Conservation (phyloP, 345 rosid species). For the Syzygium grande region DNA sequence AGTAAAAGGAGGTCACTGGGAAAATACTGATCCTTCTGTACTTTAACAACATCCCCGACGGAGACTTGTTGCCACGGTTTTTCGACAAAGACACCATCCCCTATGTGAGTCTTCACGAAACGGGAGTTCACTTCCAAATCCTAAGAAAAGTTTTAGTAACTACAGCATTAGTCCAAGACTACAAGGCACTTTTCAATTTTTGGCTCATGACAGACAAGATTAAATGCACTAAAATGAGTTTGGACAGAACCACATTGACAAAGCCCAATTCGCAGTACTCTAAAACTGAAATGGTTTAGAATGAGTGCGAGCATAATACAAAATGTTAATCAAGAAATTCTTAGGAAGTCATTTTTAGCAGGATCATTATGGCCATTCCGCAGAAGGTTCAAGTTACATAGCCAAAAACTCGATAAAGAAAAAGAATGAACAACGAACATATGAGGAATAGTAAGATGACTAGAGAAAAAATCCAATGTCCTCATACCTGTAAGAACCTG, state of each 20-base stretch:
- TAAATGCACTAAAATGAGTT: background rate
- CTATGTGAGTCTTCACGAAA: constrained; percentile 27
- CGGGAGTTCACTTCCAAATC: constrained; percentile 51
- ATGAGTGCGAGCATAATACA: background rate
- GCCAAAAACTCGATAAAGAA: background rate
- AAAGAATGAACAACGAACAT: background rate
- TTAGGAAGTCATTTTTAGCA: background rate
- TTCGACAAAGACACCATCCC: constrained; percentile 32
- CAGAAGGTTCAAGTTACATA: background rate
- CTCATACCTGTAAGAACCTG: constrained; percentile 25
- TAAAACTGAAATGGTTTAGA: background rate
- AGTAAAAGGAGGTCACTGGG: constrained; percentile 58
- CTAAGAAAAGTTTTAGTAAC: constrained; percentile 4
- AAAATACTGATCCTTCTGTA: constrained; percentile 51
- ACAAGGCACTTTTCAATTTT: background rate
- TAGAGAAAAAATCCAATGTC: background rate
- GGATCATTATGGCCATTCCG: background rate
- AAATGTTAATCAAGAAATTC: background rate
- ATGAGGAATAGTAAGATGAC: background rate
- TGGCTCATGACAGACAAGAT: background rate
- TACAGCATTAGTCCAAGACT: background rate
- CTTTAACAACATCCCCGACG: constrained; percentile 63
- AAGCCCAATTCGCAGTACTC: background rate
- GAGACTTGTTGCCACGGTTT: constrained; percentile 45
- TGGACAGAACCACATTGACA: background rate